Evolutionary conservation across 78 protist genomes (phyloP).

Genomic region (Dictyostelium brefeldianum): DNA sequence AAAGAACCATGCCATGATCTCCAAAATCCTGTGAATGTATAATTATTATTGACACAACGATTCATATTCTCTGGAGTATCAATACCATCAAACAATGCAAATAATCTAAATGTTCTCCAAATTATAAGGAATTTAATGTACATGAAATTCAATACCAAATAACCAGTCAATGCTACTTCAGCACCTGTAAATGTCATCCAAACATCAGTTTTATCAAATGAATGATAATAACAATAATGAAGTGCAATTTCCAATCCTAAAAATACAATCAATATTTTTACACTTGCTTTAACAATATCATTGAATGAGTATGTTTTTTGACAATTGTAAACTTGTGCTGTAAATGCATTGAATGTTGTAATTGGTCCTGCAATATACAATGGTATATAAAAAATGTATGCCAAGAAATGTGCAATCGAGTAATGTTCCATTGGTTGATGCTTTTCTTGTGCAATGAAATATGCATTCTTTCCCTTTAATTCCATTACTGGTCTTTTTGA

Average conservation of each 20-base stretch:
- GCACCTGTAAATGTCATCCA: conserved; percentile 73
- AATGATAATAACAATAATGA: conserved; percentile 74
- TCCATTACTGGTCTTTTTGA: conserved; percentile 39
- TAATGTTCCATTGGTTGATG: conserved; percentile 77
- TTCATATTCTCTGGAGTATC: conserved; percentile 93
- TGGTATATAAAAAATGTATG: conserved; percentile 81
- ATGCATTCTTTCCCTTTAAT: conserved; percentile 50
- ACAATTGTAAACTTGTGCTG: conserved; percentile 73
- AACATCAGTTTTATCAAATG: conserved; percentile 56
- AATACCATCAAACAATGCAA: conserved; percentile 90
- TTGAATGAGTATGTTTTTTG: conserved; percentile 41
- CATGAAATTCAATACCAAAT: conserved; percentile 81
- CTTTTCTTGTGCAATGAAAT: conserved; percentile 28
- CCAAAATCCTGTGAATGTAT: conserved; percentile 91
- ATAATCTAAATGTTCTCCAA: conserved; percentile 88
- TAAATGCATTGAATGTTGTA: conserved; percentile 77
- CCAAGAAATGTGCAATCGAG: conserved; percentile 47
- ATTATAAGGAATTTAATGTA: conserved; percentile 90
- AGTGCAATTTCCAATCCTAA: conserved; percentile 52
- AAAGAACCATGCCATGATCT: conserved; percentile 91
- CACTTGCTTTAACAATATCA: conserved; percentile 8
- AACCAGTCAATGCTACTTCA: conserved; percentile 62
- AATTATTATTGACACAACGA: conserved; percentile 87
- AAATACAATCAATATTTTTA: conserved; percentile 68
- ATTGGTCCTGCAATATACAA: conserved; percentile 88